phyloP scores from a whole-genome alignment of 148 eudicot species.

The Arbutus unedo region DNA sequence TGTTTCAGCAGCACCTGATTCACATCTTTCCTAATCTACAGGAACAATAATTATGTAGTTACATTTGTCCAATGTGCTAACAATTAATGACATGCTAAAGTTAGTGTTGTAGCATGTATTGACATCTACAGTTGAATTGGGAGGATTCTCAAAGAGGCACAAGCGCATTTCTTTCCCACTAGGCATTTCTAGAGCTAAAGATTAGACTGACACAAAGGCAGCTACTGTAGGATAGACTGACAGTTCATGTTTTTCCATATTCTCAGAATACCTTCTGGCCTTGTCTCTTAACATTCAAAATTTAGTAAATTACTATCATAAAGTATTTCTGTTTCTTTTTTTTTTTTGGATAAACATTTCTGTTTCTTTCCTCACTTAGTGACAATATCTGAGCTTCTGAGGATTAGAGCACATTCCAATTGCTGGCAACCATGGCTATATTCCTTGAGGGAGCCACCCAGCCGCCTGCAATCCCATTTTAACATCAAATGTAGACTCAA shows the following conservation, averaged over 20 bases:
- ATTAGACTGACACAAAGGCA: neutral
- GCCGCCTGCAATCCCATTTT: neutral
- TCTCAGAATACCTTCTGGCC: neutral
- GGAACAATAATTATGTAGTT: neutral
- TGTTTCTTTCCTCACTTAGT: neutral
- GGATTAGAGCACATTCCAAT: neutral
- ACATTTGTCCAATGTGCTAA: neutral
- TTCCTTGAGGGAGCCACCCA: neutral
- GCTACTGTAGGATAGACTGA: neutral
- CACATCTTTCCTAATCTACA: neutral
- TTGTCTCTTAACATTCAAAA: neutral
- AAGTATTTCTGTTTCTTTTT: neutral
- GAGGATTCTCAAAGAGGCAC: neutral
- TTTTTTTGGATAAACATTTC: no score
- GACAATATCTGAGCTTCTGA: neutral
- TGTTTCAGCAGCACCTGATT: neutral
- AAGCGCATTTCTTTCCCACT: neutral
- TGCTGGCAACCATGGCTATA: neutral
- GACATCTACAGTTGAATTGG: neutral
- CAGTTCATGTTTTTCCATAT: neutral
- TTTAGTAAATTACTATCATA: neutral
- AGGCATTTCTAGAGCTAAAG: neutral
- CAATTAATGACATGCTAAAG: neutral
- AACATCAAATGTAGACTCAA: slow-evolving; percentile 2
- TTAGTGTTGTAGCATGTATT: neutral